Conservation (phyloP, 2,329 filamentous ascomycete species). For the Fusarium annulatum region DNA sequence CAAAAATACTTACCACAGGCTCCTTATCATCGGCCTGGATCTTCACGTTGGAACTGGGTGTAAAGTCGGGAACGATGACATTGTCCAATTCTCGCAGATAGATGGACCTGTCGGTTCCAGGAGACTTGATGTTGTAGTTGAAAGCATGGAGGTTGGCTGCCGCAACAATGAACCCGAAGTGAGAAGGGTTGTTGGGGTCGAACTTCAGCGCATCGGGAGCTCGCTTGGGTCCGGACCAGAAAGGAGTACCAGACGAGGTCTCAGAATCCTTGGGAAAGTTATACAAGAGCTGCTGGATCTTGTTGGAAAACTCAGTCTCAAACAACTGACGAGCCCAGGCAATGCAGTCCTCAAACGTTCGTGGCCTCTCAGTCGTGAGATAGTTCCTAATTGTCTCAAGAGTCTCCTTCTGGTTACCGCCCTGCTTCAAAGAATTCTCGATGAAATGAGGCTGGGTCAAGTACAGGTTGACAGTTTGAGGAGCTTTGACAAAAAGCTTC, state of each 20-base stretch:
- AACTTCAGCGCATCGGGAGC: conserved; percentile 93
- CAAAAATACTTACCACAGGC: conserved; percentile 68
- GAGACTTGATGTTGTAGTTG: conserved; percentile 97
- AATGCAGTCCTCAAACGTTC: conserved; percentile 95
- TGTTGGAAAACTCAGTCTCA: conserved; percentile 96
- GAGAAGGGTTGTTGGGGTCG: conserved; percentile 83
- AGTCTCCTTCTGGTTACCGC: conserved; percentile 93
- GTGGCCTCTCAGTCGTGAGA: conserved; percentile 89
- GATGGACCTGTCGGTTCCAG: conserved; percentile 72
- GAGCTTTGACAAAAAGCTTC: conserved; percentile 90
- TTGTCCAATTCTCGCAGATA: conserved; percentile 86
- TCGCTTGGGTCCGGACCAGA: conserved; percentile 99
- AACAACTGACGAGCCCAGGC: conserved; percentile 94
- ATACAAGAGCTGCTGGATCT: conserved; percentile 92
- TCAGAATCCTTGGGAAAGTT: conserved; percentile 96
- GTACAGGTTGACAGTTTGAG: conserved; percentile 94
- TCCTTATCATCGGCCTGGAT: conserved; percentile 97
- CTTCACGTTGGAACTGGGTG: conserved; percentile 89
- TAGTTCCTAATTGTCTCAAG: conserved; percentile 91
- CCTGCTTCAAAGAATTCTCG: conserved; percentile 86
- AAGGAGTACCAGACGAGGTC: conserved; percentile 87
- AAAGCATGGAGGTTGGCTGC: conserved; percentile 94
- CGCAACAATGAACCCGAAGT: conserved; percentile 88
- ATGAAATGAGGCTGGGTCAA: conserved; percentile 92
- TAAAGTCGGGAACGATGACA: conserved; percentile 96